Percentiles rank a stretch among this genome's conserved stretches.
Evolutionary conservation across 768 basidiomycete species (phyloP).

Genomic region (Sarcodon sp.): DNA sequence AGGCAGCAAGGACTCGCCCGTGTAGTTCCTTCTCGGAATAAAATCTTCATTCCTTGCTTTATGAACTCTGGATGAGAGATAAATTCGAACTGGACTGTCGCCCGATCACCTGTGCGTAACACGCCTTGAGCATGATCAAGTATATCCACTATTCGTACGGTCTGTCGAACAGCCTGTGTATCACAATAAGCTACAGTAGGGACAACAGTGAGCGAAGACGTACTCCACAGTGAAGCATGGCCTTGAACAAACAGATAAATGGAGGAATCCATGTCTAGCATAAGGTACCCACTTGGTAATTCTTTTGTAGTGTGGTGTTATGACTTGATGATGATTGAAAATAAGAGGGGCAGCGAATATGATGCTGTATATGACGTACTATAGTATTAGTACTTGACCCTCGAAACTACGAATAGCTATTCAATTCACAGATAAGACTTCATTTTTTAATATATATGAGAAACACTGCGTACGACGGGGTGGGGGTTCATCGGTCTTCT

Average conservation of each 20-base stretch:
- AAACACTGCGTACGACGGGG: constrained; percentile 46
- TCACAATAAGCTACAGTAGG: not conserved
- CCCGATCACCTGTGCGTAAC: constrained; percentile 88
- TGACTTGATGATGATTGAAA: constrained; percentile 33
- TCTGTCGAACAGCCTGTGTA: constrained; percentile 77
- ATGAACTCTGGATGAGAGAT: constrained; percentile 86
- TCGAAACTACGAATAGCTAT: constrained; percentile 78
- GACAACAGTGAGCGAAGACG: constrained; percentile 11
- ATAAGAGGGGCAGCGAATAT: constrained; percentile 1
- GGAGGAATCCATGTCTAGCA: constrained; percentile 1
- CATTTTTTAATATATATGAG: too few species aligned
- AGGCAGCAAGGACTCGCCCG: constrained; percentile 39
- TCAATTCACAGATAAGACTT: not conserved
- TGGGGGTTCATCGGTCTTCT: constrained; percentile 53
- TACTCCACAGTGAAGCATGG: constrained; percentile 90
- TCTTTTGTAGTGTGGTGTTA: constrained; percentile 85
- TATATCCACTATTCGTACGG: constrained; percentile 67
- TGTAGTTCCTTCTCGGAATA: constrained; percentile 93
- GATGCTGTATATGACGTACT: constrained; percentile 37
- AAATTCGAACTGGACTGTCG: constrained; percentile 91
- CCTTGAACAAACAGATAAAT: constrained; percentile 23
- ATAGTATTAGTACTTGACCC: constrained; percentile 86
- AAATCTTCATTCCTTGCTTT: constrained; percentile 84
- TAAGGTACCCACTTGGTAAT: constrained; percentile 61
- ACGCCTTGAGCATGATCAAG: constrained; percentile 87